Base-by-base conservation (phyloP, 208 protist genomes). In the Leishmania tarentolae region DNA sequence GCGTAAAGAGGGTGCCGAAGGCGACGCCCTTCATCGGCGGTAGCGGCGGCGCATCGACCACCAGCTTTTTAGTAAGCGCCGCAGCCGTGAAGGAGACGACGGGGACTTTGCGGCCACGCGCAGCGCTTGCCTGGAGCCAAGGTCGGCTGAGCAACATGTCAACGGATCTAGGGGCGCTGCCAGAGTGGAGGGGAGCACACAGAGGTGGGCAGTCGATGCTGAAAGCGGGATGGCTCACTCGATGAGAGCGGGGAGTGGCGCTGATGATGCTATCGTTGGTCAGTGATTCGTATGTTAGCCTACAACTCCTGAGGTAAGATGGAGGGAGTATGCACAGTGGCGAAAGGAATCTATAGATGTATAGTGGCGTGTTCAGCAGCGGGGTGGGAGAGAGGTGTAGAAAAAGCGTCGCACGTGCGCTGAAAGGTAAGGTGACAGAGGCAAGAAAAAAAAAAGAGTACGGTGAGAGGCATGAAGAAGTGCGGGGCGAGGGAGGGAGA, bases 1-100 rank as follows among this genome's bases (percentile, higher is more conserved):
- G 97, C 15, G 97, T 95, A 82, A 99, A 99, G 53, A 91, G 81
- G 35, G 87, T 92, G 75, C 99, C 99, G 87, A 99, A 99, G 74
- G 86, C 78, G 44, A 96, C 87, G 17, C 82, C 86, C 79, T 92
- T 83, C 83, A 94, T 82, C 31, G 46, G 70, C 3, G 86, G 88
- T 47, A 93, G 90, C 46, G 91, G 91, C 28, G 90, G 85, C 24
- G 90, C 78, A 75, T 93, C 87, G 59, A 75, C n/a, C 40, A 75
- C 80, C n/a, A 88, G 78, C 35, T 5, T 69, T 71, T 86, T 91
- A 9, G 28, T 69, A 3, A 91, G 80, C 21, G 83, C 81, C 1
- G 56, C 66, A 4, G 80, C 79, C 63, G 82, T 86, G 81, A 90
- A 90, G 76, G 79, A 75, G 21, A 52, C 47, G 11, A 74, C 21